These are phyloP conservation scores for Arbutus unedo DNA, from an alignment of 148 eudicot genomes.

Conservation along the genomic window DNA sequence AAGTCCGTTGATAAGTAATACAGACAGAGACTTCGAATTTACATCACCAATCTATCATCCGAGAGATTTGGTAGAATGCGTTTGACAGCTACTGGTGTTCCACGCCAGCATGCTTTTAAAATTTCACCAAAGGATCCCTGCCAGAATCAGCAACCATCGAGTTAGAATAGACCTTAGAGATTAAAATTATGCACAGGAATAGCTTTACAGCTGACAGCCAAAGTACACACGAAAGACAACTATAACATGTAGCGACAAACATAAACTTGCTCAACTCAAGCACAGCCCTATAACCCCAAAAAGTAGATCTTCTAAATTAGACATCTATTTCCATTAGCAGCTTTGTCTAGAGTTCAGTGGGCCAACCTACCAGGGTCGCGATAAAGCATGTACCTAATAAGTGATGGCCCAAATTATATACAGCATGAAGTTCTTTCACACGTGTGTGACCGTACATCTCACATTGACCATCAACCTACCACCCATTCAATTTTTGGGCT, in stretches of 20 bases:
- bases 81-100: slow-evolving; percentile 99
- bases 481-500: slow-evolving; percentile 1
- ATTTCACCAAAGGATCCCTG: slow-evolving; percentile 99
- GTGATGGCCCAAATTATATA: not conserved
- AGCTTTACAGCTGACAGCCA: not conserved
- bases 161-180: slow-evolving; percentile 13
- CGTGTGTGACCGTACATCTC: not conserved
- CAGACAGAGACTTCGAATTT: slow-evolving; percentile 25
- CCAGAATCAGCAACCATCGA: slow-evolving; percentile 23
- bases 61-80: slow-evolving; percentile 97
- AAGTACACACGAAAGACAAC: not conserved
- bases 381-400: not conserved
- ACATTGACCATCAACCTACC: not conserved
- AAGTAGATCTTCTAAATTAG: not conserved
- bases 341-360: not conserved
- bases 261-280: not conserved
- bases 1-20: not conserved
- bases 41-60: slow-evolving; percentile 96
- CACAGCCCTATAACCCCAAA: not conserved
- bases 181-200: not conserved
- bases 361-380: not conserved
- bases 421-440: not conserved
- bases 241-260: not conserved
- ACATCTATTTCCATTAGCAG: not conserved
- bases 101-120: slow-evolving; percentile 91